phyloP scores from a whole-genome alignment of 345 rosid genomes.

The Eucalyptus marginata region DNA sequence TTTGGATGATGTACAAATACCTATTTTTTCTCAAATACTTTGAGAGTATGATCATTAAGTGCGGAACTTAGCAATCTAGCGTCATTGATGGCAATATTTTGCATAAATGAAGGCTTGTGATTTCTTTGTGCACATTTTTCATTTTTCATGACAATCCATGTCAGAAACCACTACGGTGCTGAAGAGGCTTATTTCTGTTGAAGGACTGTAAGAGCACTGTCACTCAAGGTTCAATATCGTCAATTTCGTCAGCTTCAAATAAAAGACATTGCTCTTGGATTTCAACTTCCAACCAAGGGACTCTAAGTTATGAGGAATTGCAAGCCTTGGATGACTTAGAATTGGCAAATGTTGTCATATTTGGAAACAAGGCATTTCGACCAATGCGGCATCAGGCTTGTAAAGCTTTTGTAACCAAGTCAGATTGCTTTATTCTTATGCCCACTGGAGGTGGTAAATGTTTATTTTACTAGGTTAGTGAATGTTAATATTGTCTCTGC shows the following conservation, averaged over 20 bases:
- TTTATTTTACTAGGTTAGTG: slow-evolving; percentile 75
- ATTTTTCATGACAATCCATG: background rate
- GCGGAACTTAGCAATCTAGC: background rate
- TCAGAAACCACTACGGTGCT: background rate
- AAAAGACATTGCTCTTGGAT: slow-evolving; percentile 6
- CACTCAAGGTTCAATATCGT: slow-evolving; percentile 23
- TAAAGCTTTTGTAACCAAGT: slow-evolving; percentile 46
- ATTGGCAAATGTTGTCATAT: slow-evolving; percentile 75
- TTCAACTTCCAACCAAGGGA: slow-evolving; percentile 8
- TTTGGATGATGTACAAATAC: background rate
- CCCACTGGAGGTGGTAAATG: slow-evolving; percentile 94
- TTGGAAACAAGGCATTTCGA: slow-evolving; percentile 9
- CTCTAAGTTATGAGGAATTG: slow-evolving; percentile 56
- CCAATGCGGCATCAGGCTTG: slow-evolving; percentile 87
- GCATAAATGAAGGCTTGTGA: background rate
- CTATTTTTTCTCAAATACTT: background rate
- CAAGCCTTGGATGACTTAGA: slow-evolving; percentile 72
- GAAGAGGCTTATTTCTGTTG: slow-evolving; percentile 8
- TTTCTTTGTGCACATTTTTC: no score
- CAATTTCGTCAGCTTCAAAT: slow-evolving; percentile 19
- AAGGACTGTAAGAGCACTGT: slow-evolving; percentile 31
- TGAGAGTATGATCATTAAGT: background rate
- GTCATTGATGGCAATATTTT: no score
- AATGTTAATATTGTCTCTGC: background rate
- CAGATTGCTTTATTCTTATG: slow-evolving; percentile 79